A percentile compares a stretch with the other conserved stretches of the same genome.
These are phyloP conservation scores for Pichia californica DNA, from an alignment of 805 yeast genomes.

Conservation along the genomic window DNA sequence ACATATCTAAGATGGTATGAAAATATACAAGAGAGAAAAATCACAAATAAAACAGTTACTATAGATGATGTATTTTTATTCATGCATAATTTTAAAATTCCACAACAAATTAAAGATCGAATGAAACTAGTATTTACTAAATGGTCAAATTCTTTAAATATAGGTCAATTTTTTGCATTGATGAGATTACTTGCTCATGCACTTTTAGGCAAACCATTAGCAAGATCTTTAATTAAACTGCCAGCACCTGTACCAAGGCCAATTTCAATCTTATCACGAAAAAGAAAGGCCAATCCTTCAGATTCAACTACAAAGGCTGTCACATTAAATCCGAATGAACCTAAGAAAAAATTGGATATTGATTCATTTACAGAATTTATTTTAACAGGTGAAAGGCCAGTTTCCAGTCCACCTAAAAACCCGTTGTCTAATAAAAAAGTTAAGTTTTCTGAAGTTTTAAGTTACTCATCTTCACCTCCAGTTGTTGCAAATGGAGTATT, in stretches of 20 bases:
- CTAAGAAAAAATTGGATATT: constrained; percentile 51
- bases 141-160: constrained; percentile 57
- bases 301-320: constrained; percentile 3
- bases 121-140: constrained; percentile 49
- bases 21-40: constrained; percentile 65
- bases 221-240: constrained; percentile 43
- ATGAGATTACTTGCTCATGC: constrained; percentile 74
- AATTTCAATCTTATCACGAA: constrained; percentile 62
- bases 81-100: constrained; percentile 67
- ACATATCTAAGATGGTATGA: constrained; percentile 94
- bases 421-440: constrained; percentile 46
- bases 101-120: constrained; percentile 40
- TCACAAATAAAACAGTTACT: constrained; percentile 53
- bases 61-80: constrained; percentile 76
- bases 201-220: constrained; percentile 42
- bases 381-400: constrained; percentile 74
- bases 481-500: not conserved
- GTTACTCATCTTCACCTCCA: constrained; percentile 26
- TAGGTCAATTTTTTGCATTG: constrained; percentile 88
- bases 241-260: constrained; percentile 75
- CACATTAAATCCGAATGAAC: constrained; percentile 1
- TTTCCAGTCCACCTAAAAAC: constrained; percentile 29
- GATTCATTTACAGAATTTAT: constrained; percentile 82
- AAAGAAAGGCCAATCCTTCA: constrained; percentile 32
- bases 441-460: constrained; percentile 64